Evolutionary conservation across 805 yeast species (phyloP).

Genomic region (Ogataea paradorogensis): DNA sequence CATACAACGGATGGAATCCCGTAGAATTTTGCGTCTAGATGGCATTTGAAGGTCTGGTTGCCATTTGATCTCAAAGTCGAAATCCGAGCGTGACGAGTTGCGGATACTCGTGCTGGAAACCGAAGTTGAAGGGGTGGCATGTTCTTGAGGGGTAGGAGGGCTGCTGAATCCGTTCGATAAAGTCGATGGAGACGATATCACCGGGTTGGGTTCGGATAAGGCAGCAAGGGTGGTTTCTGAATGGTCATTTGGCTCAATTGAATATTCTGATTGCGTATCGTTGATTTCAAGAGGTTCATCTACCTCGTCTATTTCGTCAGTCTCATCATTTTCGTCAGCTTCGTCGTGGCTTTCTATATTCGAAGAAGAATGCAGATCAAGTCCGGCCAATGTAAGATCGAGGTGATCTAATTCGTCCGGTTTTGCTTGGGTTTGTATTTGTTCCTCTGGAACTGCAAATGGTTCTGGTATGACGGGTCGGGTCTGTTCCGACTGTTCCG

Average conservation of each 20-base stretch:
- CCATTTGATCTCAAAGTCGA: constrained; percentile 11
- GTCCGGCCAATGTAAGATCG: background rate
- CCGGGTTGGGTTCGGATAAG: background rate
- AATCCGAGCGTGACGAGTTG: background rate
- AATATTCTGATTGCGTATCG: background rate
- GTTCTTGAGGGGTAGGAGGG: constrained; percentile 4
- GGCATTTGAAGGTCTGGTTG: constrained; percentile 15
- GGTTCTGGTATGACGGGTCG: background rate
- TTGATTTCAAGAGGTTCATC: background rate
- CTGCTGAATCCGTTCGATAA: constrained; percentile 7
- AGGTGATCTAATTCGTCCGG: background rate
- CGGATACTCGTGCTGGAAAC: constrained; percentile 5
- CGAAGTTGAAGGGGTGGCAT: constrained; percentile 13
- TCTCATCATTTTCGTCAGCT: background rate
- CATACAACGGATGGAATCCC: constrained; percentile 37
- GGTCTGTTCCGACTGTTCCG: background rate
- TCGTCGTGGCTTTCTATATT: constrained; percentile 23
- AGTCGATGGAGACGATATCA: constrained; percentile 6
- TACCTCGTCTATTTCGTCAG: constrained; percentile 15
- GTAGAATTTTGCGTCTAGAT: constrained; percentile 25
- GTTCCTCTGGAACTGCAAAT: background rate
- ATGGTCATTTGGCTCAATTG: background rate
- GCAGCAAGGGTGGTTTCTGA: background rate
- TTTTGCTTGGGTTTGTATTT: background rate
- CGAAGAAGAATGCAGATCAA: constrained; percentile 5